Evolutionary conservation across 2,329 filamentous ascomycete species (phyloP).

Genomic region (Lizonia empirigonia): DNA sequence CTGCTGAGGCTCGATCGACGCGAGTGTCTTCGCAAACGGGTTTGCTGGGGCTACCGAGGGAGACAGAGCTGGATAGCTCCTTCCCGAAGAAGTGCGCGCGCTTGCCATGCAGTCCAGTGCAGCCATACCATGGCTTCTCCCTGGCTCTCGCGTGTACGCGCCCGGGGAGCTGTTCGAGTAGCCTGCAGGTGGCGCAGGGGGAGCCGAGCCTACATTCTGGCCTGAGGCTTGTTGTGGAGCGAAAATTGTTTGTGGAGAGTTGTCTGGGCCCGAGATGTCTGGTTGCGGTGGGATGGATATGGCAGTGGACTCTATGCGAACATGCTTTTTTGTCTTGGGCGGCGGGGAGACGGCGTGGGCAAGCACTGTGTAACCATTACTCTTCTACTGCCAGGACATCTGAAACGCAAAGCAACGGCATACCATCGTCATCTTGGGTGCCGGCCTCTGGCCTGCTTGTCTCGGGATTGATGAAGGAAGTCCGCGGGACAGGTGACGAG

Average conservation of each 20-base stretch:
- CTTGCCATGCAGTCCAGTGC: conserved; percentile 32
- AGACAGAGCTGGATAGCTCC: conserved; percentile 19
- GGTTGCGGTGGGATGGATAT: conserved; percentile 45
- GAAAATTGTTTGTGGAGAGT: conserved; percentile 22
- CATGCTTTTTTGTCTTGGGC: conserved; percentile 62
- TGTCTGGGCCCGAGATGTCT: conserved; percentile 32
- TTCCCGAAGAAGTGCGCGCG: conserved; percentile 26
- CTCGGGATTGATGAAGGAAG: conserved; percentile 33
- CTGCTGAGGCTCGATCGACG: conserved; percentile 42
- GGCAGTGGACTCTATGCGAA: conserved; percentile 58
- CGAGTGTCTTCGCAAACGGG: conserved; percentile 49
- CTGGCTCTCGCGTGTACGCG: conserved; percentile 19
- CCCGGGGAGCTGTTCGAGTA: conserved; percentile 27
- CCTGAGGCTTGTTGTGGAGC: conserved; percentile 15
- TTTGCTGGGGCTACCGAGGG: conserved; percentile 39
- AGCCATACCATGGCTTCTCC: conserved; percentile 35
- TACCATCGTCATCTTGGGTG: conserved; percentile 40
- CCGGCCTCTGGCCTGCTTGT: conserved; percentile 31
- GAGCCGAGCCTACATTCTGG: conserved; percentile 16
- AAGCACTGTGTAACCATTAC: conserved; percentile 45
- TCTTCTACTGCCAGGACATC: conserved; percentile 31
- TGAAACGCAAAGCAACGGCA: conserved; percentile 32
- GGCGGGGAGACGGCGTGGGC: conserved; percentile 29
- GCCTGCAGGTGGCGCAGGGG: conserved; percentile 22
- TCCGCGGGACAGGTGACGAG: conserved; percentile 29